Evolutionary conservation across 1,284 basidiomycete genomes (phyloP).

Genomic region (Coniferiporia weirii): DNA sequence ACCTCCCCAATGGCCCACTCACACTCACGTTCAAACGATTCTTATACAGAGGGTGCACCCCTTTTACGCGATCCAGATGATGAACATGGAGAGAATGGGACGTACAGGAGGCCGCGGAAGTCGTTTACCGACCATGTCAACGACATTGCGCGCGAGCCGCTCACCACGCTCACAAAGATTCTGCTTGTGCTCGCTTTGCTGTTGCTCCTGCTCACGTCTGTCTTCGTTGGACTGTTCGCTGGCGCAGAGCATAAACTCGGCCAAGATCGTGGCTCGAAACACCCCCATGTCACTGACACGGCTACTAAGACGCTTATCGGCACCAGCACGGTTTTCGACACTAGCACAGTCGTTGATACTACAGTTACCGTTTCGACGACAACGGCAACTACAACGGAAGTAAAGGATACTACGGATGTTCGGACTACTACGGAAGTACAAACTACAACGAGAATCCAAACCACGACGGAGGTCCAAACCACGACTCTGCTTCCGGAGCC

Average conservation of each 20-base stretch:
- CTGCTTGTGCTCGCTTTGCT: constrained; percentile 72
- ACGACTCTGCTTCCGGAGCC: constrained; percentile 30
- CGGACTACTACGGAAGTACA: no score
- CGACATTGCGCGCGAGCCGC: constrained; percentile 61
- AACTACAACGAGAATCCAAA: constrained; percentile 15
- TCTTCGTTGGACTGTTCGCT: constrained; percentile 91
- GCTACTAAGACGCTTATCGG: constrained; percentile 26
- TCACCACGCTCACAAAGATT: constrained; percentile 82
- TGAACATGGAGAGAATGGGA: constrained; percentile 23
- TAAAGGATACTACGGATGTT: no score
- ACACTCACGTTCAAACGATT: background rate
- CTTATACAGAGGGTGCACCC: constrained; percentile 46
- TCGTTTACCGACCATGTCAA: constrained; percentile 49
- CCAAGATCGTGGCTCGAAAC: constrained; percentile 35
- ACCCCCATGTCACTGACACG: constrained; percentile 22
- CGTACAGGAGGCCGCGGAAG: constrained; percentile 22
- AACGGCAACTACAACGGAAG: constrained; percentile 22
- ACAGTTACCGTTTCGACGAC: constrained; percentile 28
- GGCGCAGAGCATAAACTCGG: constrained; percentile 78
- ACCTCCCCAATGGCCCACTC: background rate
- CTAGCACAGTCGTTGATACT: constrained; percentile 24
- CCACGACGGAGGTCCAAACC: constrained; percentile 33
- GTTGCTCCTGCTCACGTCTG: constrained; percentile 75
- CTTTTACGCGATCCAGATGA: constrained; percentile 41
- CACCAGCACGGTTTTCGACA: constrained; percentile 20